Conservation (phyloP, 306 rosid genomes). For the Coriaria nepalensis region DNA sequence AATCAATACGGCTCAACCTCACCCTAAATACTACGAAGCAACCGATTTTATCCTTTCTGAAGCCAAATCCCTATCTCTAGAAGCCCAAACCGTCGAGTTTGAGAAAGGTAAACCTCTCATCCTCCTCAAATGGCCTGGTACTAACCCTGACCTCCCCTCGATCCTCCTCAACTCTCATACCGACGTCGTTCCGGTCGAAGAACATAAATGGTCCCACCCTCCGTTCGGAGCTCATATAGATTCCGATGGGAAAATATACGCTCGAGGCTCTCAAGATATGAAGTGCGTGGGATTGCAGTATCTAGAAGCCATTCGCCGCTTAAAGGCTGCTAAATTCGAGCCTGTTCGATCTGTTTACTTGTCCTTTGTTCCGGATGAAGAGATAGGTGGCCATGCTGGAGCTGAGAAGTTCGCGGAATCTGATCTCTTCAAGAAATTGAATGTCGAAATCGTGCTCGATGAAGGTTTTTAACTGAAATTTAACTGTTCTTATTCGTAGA, state of each 20-base stretch:
- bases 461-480: conserved; percentile 34
- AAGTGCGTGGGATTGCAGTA: conserved; percentile 93
- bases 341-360: conserved; percentile 50
- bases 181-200: conserved; percentile 72
- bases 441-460: conserved; percentile 68
- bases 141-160: conserved; percentile 46
- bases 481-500: not conserved
- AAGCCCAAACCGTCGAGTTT: conserved; percentile 49
- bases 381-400: conserved; percentile 75
- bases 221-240: conserved; percentile 67
- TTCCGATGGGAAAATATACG: conserved; percentile 30
- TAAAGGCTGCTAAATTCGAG: conserved; percentile 34
- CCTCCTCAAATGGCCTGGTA: conserved; percentile 71
- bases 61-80: conserved; percentile 54
- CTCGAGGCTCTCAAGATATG: conserved; percentile 90
- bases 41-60: conserved; percentile 39
- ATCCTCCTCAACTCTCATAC: conserved; percentile 85
- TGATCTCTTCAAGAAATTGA: conserved; percentile 37
- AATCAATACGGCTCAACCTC: conserved; percentile 78
- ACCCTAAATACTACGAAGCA: conserved; percentile 48
- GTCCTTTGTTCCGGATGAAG: conserved; percentile 78
- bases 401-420: conserved; percentile 45
- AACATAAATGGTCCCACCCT: conserved; percentile 52
- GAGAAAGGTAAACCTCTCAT: conserved; percentile 51
- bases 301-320: conserved; percentile 65